A percentile compares a stretch with the other conserved stretches of the same genome.
Evolutionary conservation across 2,329 filamentous ascomycete species (phyloP).

Genomic region (Penicillium hesseltinei): DNA sequence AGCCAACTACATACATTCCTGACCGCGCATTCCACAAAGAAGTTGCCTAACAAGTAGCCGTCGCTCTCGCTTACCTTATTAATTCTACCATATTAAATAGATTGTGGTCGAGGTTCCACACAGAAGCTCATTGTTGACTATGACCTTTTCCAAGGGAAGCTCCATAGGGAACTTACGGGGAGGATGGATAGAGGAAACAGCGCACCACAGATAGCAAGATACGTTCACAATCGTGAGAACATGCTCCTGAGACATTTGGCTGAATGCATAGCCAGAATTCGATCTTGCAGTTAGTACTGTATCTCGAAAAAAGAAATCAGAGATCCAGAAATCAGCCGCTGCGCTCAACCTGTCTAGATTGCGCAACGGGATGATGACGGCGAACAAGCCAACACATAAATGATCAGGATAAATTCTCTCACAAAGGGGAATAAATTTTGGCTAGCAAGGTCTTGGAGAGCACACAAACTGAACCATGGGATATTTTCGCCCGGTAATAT

Average conservation of each 20-base stretch:
- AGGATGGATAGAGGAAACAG: no score
- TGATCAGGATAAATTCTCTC: conserved; percentile 41
- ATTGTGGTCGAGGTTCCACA: background rate
- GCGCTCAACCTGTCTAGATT: background rate
- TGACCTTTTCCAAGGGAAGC: background rate
- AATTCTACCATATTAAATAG: background rate
- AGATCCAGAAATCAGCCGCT: no score
- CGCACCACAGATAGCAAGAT: no score
- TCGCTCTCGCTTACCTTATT: no score
- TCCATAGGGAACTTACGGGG: background rate
- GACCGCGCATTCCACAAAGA: background rate
- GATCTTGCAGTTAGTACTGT: background rate
- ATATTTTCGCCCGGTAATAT: no score
- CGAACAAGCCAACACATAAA: conserved; percentile 45
- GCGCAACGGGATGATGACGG: conserved; percentile 44
- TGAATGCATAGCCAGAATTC: background rate
- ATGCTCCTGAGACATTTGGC: background rate
- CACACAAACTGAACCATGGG: background rate
- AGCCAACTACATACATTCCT: background rate
- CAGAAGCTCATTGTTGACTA: background rate
- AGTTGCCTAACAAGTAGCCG: background rate
- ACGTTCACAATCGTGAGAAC: background rate
- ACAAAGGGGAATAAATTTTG: conserved; percentile 35
- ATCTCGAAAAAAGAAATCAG: background rate
- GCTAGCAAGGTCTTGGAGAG: conserved; percentile 32